phyloP scores from a whole-genome alignment of 805 yeast species.

The Ogataea ganodermae region DNA sequence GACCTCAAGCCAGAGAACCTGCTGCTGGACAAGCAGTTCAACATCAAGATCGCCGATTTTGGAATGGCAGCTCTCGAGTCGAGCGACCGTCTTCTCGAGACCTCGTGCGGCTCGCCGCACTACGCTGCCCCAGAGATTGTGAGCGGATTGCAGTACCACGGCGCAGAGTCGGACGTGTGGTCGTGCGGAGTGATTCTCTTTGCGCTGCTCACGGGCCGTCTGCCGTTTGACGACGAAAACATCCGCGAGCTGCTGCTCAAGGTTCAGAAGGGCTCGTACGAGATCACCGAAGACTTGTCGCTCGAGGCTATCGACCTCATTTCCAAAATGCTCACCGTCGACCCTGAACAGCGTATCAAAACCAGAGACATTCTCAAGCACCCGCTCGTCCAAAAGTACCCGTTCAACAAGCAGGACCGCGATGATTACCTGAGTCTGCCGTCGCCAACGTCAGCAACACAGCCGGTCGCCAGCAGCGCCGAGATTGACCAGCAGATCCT shows the following conservation, averaged over 20 bases:
- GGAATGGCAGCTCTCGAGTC: conserved; percentile 89
- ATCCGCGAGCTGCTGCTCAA: conserved; percentile 83
- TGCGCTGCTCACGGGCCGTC: conserved; percentile 90
- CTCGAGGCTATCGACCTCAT: conserved; percentile 87
- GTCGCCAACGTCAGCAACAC: conserved; percentile 54
- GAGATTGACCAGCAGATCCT: conserved; percentile 56
- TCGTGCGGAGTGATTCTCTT: conserved; percentile 94
- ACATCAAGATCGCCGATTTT: conserved; percentile 80
- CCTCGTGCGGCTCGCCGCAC: conserved; percentile 87
- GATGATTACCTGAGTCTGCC: conserved; percentile 45
- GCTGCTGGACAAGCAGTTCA: conserved; percentile 61
- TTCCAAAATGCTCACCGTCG: conserved; percentile 74
- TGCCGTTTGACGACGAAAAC: conserved; percentile 96
- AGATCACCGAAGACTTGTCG: conserved; percentile 79
- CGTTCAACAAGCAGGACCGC: conserved; percentile 41
- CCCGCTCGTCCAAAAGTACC: conserved; percentile 79
- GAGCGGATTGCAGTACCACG: conserved; percentile 92
- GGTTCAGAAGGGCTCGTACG: conserved; percentile 87
- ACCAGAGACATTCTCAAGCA: conserved; percentile 77
- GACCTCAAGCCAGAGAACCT: conserved; percentile 83
- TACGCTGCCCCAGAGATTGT: conserved; percentile 96
- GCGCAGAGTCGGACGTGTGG: conserved; percentile 97
- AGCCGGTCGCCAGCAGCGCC: conserved; percentile 47
- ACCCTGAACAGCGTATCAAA: conserved; percentile 77
- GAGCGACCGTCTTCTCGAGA: conserved; percentile 67